These are phyloP conservation scores for Colletotrichum sp. DNA, from an alignment of 2,329 filamentous ascomycete species.

Conservation along the genomic window DNA sequence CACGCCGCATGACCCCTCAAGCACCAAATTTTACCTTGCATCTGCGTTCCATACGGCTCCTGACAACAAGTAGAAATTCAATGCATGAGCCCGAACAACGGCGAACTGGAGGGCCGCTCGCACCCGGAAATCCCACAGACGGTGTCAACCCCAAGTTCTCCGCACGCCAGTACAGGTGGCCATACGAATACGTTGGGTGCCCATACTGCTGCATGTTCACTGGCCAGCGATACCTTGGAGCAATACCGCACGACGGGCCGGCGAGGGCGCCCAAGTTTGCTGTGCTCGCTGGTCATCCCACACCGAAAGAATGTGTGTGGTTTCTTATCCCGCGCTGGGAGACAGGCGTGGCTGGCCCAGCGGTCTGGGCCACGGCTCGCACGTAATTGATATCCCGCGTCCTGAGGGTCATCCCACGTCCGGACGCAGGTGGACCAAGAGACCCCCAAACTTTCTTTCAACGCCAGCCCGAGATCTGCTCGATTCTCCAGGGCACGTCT, in stretches of 20 bases:
- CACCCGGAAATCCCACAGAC: neutral
- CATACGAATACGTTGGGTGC: neutral
- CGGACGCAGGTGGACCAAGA: constrained; percentile 16
- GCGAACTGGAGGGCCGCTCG: neutral
- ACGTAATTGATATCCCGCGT: neutral
- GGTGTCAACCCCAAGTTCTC: neutral
- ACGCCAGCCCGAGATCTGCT: neutral
- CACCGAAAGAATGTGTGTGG: neutral
- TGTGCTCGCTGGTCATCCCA: neutral
- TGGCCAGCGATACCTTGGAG: neutral
- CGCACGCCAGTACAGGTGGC: neutral
- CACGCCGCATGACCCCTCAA: neutral
- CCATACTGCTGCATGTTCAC: neutral
- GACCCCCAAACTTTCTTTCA: constrained; percentile 22
- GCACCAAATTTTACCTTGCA: neutral
- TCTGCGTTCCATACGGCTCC: neutral
- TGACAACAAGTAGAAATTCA: neutral
- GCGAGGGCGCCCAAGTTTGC: neutral
- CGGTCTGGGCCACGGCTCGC: neutral
- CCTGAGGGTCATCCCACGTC: constrained; percentile 16
- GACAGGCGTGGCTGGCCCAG: constrained; percentile 3
- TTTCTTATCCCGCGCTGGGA: neutral
- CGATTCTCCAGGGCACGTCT: neutral
- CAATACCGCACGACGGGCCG: neutral
- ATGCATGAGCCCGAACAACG: neutral